Evolutionary conservation across 495 filamentous ascomycete genomes (phyloP).

Genomic region (Penicillium parvum): DNA sequence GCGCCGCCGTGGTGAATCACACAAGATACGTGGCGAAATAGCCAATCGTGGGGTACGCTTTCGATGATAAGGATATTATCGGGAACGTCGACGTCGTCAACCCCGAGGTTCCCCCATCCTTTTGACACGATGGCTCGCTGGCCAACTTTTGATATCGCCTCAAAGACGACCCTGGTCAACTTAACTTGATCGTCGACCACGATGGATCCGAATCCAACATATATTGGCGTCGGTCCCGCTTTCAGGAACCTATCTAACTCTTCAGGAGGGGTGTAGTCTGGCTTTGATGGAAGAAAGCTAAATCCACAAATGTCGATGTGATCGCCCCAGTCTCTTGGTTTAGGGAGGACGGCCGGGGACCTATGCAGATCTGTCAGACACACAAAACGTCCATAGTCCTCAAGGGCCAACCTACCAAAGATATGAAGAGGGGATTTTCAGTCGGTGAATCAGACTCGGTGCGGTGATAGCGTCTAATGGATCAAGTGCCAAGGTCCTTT

Average conservation of each 20-base stretch:
- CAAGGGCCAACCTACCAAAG: slow-evolving; percentile 67
- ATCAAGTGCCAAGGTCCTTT: slow-evolving; percentile 61
- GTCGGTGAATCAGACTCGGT: slow-evolving; percentile 57
- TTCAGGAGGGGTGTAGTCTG: slow-evolving; percentile 58
- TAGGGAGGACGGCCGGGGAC: slow-evolving; percentile 76
- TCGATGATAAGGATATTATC: slow-evolving; percentile 73
- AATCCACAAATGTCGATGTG: slow-evolving; percentile 72
- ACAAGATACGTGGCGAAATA: slow-evolving; percentile 68
- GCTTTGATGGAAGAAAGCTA: slow-evolving; percentile 63
- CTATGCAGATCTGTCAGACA: slow-evolving; percentile 5
- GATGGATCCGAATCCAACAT: slow-evolving; percentile 81
- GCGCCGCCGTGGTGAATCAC: slow-evolving; percentile 83
- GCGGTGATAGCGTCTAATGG: slow-evolving; percentile 63
- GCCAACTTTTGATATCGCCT: slow-evolving; percentile 59
- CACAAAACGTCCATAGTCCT: no score
- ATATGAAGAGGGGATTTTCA: slow-evolving; percentile 74
- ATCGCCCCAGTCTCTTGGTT: slow-evolving; percentile 69
- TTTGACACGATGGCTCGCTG: slow-evolving; percentile 73
- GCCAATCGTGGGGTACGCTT: slow-evolving; percentile 78
- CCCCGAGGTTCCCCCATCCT: slow-evolving; percentile 75
- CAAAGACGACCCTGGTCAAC: slow-evolving; percentile 64
- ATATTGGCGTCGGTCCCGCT: slow-evolving; percentile 64
- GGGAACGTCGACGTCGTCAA: slow-evolving; percentile 52
- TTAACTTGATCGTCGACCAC: slow-evolving; percentile 69
- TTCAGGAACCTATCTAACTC: slow-evolving; percentile 62